Evolutionary conservation across 768 basidiomycete species (phyloP), one percentile per base, ranked within the genome.

Genomic region (Aureoboletus auriporus): DNA sequence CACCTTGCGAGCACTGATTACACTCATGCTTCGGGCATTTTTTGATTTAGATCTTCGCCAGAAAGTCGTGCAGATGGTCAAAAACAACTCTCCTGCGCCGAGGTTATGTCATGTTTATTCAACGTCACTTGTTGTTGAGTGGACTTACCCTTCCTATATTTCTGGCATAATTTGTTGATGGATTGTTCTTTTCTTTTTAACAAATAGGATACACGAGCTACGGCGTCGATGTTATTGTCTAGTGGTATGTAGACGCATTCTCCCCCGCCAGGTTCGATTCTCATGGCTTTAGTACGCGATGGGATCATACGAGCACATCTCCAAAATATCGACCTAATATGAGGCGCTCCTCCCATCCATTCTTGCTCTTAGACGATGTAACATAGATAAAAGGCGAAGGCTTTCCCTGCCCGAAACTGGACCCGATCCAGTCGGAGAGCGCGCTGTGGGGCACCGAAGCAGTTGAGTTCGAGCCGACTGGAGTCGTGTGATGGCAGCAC

Each of bases 1-100:
- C 20, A 23, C 20, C 20, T 23, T 23, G 20, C 20, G 20, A 23
- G 4, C 4, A 23, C 20, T 23, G 20, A 23, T 23, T 23, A 23
- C 20, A 23, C 20, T 23, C 4, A 23, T 23, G 20, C 20, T 23
- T 23, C 4, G 20, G 20, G 20, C 20, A 23, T 12, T 17, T 10
- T 33, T 13, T 23, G 20, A 23, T 23, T 23, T 20, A 87, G 86
- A 86, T 66, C 69, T 89, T 20, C 75, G 77, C 40, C 77, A 79
- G 41, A 85, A 85, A 60, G 88, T 88, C 64, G 83, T 76, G 56
- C 81, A 84, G 33, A 82, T 84, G 5, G 76, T 76, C 51, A 77
- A 75, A 44, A 70, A 80, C 17, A 66, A 69, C 45, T 84, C 83
- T 2, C 81, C 82, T 8, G 70, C 74, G 48, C 69, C 70, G 6